Base-by-base conservation (phyloP, 495 filamentous ascomycete genomes). In the Trichoderma erinaceum region DNA sequence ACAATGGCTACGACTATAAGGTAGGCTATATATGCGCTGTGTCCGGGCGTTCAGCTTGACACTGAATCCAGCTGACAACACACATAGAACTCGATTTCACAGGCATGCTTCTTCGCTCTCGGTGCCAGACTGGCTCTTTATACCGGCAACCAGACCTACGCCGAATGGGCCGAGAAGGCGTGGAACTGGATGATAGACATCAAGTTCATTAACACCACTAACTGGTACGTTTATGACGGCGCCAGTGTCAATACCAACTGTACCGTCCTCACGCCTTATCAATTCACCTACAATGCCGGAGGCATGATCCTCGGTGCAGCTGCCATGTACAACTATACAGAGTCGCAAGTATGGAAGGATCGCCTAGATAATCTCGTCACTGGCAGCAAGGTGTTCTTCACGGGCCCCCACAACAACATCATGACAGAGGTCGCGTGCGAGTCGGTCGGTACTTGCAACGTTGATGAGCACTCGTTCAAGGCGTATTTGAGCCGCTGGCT, bases 381-480 rank as follows among this genome's bases (percentile, higher is more conserved):
- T 15, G 82, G 76, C 4, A 75, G 79, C 23, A 71, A 70, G n/a
- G 75, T 84, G 48, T 89, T 90, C 77, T 88, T 86, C 72, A 72
- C 76, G 0, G 72, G 78, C 0, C 65, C 74, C 11, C 67, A 77
- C 21, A 72, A 73, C n/a, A 74, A 85, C 69, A 81, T 88, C 67
- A 85, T 89, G 81, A 81, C 83, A 64, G 92, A 95, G 74, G 80
- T 87, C n/a, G 85, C 87, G 21, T 96, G 92, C 78, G 92, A 94
- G 73, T 75, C 84, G 0, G 77, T 79, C 44, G 74, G 80, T 64
- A 79, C 80, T 5, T 92, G 91, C 76, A 83, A 92, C 72, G 73
- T 84, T 66, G 90, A 94, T 76, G 89, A 92, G 72, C 86, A 88
- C 65, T 86, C 87, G 29, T 95, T 96, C 84, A 94, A 94, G 74